phyloP scores from a whole-genome alignment of 2,329 filamentous ascomycete genomes.

The Aspergillus sp. region DNA sequence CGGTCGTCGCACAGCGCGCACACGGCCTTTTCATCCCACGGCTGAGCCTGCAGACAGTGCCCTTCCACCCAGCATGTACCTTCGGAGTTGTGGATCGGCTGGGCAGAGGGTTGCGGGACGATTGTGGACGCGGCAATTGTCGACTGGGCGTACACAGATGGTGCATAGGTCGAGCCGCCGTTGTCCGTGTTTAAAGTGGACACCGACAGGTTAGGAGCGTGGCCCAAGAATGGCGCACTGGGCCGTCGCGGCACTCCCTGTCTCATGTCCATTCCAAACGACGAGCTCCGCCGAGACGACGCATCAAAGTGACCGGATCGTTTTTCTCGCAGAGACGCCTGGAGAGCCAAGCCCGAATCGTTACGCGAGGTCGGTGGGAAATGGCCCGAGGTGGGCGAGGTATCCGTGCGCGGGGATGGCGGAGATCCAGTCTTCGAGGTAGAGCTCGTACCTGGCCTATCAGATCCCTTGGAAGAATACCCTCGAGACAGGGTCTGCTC shows the following conservation, averaged over 20 bases:
- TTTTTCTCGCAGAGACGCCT: conserved; percentile 83
- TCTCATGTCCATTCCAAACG: conserved; percentile 70
- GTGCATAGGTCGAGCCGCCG: conserved; percentile 39
- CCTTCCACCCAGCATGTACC: conserved; percentile 41
- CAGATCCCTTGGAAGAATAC: conserved; percentile 38
- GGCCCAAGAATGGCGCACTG: conserved; percentile 63
- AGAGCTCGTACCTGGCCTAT: conserved; percentile 68
- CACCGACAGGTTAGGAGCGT: conserved; percentile 43
- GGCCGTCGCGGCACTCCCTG: conserved; percentile 48
- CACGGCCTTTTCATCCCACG: conserved; percentile 35
- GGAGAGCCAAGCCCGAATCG: conserved; percentile 83
- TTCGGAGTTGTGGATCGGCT: conserved; percentile 34
- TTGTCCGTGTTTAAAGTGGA: conserved; percentile 37
- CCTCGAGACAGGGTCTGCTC: conserved; percentile 46
- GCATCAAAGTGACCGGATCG: conserved; percentile 86
- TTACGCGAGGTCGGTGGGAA: conserved; percentile 80
- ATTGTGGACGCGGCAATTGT: conserved; percentile 45
- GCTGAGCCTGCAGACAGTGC: conserved; percentile 40
- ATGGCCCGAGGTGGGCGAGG: conserved; percentile 68
- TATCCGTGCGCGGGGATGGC: conserved; percentile 44
- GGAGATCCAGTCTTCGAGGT: conserved; percentile 46
- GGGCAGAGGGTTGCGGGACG: conserved; percentile 36
- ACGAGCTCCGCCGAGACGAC: conserved; percentile 78
- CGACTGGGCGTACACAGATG: conserved; percentile 44
- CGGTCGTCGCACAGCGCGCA: conserved; percentile 47